A percentile compares a stretch with the other conserved stretches of the same genome.
These are phyloP conservation scores for Leccinum huronense DNA, from an alignment of 1,284 basidiomycete genomes.

Conservation along the genomic window DNA sequence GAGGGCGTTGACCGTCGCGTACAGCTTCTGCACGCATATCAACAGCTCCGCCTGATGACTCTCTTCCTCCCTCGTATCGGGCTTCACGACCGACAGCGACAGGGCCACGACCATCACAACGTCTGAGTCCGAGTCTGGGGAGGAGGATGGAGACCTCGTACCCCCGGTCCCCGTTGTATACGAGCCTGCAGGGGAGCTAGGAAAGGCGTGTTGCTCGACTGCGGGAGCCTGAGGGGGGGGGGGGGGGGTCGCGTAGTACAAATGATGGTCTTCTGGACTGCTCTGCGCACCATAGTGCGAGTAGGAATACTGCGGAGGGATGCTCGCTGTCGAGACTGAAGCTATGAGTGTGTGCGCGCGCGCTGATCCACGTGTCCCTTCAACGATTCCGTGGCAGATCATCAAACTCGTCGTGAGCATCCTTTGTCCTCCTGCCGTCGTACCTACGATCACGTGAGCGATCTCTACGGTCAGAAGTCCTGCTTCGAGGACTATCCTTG, in stretches of 20 bases:
- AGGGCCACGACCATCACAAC: not conserved
- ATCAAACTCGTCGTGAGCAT: constrained; percentile 60
- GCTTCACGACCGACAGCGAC: constrained; percentile 7
- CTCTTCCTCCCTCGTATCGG: constrained; percentile 34
- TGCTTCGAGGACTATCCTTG: constrained; percentile 56
- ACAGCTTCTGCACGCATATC: constrained; percentile 59
- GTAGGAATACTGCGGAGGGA: constrained; percentile 24
- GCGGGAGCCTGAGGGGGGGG: constrained; percentile 18
- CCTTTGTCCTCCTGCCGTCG: constrained; percentile 50
- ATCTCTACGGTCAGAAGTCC: constrained; percentile 47
- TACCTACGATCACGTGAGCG: constrained; percentile 56
- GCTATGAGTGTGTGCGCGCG: no score
- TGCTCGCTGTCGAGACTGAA: constrained; percentile 13
- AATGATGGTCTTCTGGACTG: constrained; percentile 27
- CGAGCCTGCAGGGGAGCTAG: constrained; percentile 25
- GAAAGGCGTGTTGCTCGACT: constrained; percentile 24
- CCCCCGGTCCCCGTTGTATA: constrained; percentile 17
- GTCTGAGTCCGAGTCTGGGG: constrained; percentile 11
- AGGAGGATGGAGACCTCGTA: not conserved
- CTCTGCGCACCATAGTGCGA: constrained; percentile 25
- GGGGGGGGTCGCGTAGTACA: constrained; percentile 27
- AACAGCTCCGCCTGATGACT: constrained; percentile 46
- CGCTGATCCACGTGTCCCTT: no score
- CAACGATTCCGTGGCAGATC: constrained; percentile 46
- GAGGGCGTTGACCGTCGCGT: constrained; percentile 54